Evolutionary conservation across 306 rosid species (phyloP), one percentile per base, ranked within the genome.

Genomic region (Trifolium pratense): DNA sequence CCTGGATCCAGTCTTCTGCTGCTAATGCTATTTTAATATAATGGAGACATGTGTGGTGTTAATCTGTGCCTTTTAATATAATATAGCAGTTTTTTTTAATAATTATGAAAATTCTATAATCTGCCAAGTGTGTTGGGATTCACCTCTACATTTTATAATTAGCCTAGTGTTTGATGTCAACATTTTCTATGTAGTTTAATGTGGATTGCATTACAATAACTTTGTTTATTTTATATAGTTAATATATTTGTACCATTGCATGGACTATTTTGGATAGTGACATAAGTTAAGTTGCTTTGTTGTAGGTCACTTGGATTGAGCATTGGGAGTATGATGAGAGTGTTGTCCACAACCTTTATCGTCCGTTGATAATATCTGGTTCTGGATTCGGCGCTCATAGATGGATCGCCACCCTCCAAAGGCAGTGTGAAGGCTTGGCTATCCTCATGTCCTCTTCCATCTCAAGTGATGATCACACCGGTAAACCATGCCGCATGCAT

Each of bases 221-320:
- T 2, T 29, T 15, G 15, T 43, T 29, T 51, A 29, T 51, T 13
- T 14, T 6, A 29, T 42, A 55, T 13, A 52, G 57, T 61, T 37
- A 62, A 65, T 17, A 20, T 71, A 9, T 51, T 3, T 49, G 32
- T 16, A 18, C 16, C 55, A 7, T 37, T 70, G 58, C 58, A 36
- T 10, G 11, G 29, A 3, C 5, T 42, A 39, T 7, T 12, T 48
- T 59, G 42, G 8, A 3, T 34, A 31, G 56, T 46, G 42, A 76
- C 46, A 20, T 3, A 68, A 18, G 37, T 6, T 37, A 55, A 32
- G 56, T 23, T 68, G 23, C 68, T 39, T 23, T 46, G 12, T 25
- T 84, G 83, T 79, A 95, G 99, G 97, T 95, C 17, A 90, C 95
- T 1, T 95, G 97, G 97, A 66, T 95, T 36, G 99, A 95, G 69